Percentiles rank a stretch among this genome's conserved stretches.
These are phyloP conservation scores for Warburgia ugandensis DNA, from an alignment of 164 flowering plant genomes.

Conservation along the genomic window DNA sequence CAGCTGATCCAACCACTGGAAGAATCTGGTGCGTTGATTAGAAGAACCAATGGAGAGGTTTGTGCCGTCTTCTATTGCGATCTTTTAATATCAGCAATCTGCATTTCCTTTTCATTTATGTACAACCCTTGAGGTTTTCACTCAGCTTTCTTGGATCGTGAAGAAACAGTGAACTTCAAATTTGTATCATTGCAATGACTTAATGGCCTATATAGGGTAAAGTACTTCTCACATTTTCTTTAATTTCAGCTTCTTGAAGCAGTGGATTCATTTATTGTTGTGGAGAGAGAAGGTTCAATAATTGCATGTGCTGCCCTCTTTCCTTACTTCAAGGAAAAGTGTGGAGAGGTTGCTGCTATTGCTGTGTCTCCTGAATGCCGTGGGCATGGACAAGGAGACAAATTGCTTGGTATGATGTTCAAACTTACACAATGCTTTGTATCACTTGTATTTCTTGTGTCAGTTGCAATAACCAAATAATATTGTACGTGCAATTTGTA, in stretches of 20 bases:
- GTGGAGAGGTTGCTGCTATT: constrained; percentile 92
- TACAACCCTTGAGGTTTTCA: too few relatives aligned
- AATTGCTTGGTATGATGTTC: constrained; percentile 69
- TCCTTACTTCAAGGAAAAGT: constrained; percentile 69
- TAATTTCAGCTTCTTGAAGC: constrained; percentile 50
- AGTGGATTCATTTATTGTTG: constrained; percentile 66
- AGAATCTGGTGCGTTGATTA: constrained; percentile 71
- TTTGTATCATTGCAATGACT: too few relatives aligned
- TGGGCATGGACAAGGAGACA: constrained; percentile 97
- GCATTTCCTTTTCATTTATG: not conserved
- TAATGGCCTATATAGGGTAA: too few relatives aligned
- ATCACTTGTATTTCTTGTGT: not conserved
- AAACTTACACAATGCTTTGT: not conserved
- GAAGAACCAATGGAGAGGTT: constrained; percentile 79
- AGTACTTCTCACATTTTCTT: not conserved
- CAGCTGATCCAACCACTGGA: constrained; percentile 70
- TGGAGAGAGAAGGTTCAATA: constrained; percentile 93
- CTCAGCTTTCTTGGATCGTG: too few relatives aligned
- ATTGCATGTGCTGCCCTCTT: constrained; percentile 97
- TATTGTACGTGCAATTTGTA: not conserved
- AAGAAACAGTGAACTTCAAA: too few relatives aligned
- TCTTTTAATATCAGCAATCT: not conserved
- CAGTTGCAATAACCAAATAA: not conserved
- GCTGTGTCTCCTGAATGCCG: constrained; percentile 96
- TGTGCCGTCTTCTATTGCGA: not conserved